These are phyloP conservation scores for Porodaedalea pini DNA, from an alignment of 1,284 basidiomycete species.

Conservation along the genomic window DNA sequence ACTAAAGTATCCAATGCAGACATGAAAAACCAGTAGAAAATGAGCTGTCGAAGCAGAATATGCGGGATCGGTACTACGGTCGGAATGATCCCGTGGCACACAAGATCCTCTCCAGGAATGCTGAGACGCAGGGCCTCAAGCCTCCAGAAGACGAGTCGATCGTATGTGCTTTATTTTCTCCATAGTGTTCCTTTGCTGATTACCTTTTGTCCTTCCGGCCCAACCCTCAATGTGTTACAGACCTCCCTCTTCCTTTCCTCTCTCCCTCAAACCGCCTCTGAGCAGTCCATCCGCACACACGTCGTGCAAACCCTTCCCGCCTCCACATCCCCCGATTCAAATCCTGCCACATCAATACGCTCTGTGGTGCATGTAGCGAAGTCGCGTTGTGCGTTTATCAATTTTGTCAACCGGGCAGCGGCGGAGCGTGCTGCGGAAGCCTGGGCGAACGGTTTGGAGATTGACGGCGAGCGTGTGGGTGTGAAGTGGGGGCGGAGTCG, in stretches of 20 bases:
- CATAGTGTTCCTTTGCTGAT: not conserved
- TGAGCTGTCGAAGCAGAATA: conserved; percentile 85
- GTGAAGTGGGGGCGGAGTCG: conserved; percentile 84
- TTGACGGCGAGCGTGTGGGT: conserved; percentile 71
- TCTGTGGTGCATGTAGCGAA: conserved; percentile 86
- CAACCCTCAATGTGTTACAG: conserved; percentile 39
- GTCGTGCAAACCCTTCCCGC: conserved; percentile 72
- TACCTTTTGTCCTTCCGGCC: conserved; percentile 2
- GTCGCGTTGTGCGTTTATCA: conserved; percentile 92
- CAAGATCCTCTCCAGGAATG: conserved; percentile 77
- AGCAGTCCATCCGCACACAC: conserved; percentile 74
- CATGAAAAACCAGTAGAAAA: conserved; percentile 88
- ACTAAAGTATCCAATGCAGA: conserved; percentile 36
- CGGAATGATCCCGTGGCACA: conserved; percentile 86
- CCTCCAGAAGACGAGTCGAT: conserved; percentile 87
- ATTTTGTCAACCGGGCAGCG: conserved; percentile 77
- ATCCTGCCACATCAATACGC: conserved; percentile 44
- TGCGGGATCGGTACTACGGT: conserved; percentile 91
- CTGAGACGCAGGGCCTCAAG: conserved; percentile 75
- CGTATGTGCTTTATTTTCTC: conserved; percentile 46
- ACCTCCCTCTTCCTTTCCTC: conserved; percentile 90
- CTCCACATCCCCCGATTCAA: conserved; percentile 35
- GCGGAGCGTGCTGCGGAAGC: conserved; percentile 87
- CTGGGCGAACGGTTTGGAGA: conserved; percentile 83
- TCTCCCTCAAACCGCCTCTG: conserved; percentile 71